Evolutionary conservation across 148 eudicot species (phyloP).

Genomic region (Cornus kousa): DNA sequence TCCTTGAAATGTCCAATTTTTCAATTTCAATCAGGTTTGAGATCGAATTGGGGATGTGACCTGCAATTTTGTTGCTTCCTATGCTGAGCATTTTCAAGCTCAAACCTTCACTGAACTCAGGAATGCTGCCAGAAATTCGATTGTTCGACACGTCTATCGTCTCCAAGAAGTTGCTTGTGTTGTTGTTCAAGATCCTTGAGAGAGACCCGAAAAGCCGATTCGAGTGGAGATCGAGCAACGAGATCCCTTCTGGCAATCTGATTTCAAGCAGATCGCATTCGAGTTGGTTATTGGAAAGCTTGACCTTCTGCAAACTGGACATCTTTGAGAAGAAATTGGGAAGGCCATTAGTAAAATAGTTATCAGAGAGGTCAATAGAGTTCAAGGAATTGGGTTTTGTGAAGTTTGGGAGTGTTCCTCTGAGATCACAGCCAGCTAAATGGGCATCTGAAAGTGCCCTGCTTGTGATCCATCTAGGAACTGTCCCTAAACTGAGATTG

Average conservation of each 20-base stretch:
- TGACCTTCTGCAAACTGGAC: slow-evolving; percentile 51
- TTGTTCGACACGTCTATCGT: slow-evolving; percentile 56
- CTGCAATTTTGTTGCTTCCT: slow-evolving; percentile 61
- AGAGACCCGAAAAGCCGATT: slow-evolving; percentile 67
- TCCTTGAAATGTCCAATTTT: slow-evolving; percentile 56
- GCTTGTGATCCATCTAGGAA: slow-evolving; percentile 74
- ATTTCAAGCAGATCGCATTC: slow-evolving; percentile 46
- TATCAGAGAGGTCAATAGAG: slow-evolving; percentile 66
- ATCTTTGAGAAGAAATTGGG: slow-evolving; percentile 41
- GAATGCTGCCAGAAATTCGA: slow-evolving; percentile 62
- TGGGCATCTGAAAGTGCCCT: slow-evolving; percentile 59
- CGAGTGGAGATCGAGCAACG: slow-evolving; percentile 56
- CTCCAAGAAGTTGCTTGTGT: slow-evolving; percentile 55
- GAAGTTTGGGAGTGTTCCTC: slow-evolving; percentile 60
- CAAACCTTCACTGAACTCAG: slow-evolving; percentile 51
- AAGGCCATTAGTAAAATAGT: slow-evolving; percentile 54
- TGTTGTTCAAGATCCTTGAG: slow-evolving; percentile 43
- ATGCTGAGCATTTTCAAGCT: slow-evolving; percentile 55
- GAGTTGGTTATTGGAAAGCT: slow-evolving; percentile 65
- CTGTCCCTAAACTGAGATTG: slow-evolving; percentile 40
- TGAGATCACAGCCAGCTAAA: slow-evolving; percentile 70
- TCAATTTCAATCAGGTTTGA: slow-evolving; percentile 57
- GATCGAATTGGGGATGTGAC: slow-evolving; percentile 66
- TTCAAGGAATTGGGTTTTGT: slow-evolving; percentile 46
- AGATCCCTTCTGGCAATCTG: slow-evolving; percentile 51